Conservation (phyloP, 2,329 filamentous ascomycete genomes). For the Diaporthe longicolla region DNA sequence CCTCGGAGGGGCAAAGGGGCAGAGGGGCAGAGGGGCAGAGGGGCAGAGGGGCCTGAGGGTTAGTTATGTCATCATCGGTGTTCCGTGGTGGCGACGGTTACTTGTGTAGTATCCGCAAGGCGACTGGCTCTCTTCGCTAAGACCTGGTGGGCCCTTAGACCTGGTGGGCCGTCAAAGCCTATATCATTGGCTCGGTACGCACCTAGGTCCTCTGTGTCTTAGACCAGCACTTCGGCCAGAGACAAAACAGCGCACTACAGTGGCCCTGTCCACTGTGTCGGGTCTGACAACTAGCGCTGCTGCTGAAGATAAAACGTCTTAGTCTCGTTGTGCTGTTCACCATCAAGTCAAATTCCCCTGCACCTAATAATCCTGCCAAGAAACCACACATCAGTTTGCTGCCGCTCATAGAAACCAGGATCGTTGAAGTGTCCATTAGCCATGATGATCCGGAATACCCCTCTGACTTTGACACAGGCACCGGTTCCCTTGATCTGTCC, state of each 20-base stretch:
- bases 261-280: background rate
- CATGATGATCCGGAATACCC: no score
- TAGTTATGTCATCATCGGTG: constrained; percentile 33
- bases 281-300: background rate
- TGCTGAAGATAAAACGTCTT: background rate
- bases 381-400: background rate
- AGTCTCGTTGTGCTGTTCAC: no score
- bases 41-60: background rate
- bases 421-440: background rate
- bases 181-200: background rate
- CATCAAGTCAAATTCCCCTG: no score
- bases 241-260: background rate
- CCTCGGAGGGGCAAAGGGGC: constrained; percentile 4
- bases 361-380: no score
- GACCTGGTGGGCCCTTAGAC: background rate
- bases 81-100: background rate
- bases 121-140: background rate
- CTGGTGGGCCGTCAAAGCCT: constrained; percentile 5
- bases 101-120: background rate
- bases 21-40: no score
- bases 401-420: background rate
- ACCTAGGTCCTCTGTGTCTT: background rate
- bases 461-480: no score
- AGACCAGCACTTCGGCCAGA: background rate
- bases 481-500: background rate